Percentiles rank a stretch among this genome's conserved stretches.
Conservation (phyloP, 208 protist genomes). For the Leptomonas seymouri region DNA sequence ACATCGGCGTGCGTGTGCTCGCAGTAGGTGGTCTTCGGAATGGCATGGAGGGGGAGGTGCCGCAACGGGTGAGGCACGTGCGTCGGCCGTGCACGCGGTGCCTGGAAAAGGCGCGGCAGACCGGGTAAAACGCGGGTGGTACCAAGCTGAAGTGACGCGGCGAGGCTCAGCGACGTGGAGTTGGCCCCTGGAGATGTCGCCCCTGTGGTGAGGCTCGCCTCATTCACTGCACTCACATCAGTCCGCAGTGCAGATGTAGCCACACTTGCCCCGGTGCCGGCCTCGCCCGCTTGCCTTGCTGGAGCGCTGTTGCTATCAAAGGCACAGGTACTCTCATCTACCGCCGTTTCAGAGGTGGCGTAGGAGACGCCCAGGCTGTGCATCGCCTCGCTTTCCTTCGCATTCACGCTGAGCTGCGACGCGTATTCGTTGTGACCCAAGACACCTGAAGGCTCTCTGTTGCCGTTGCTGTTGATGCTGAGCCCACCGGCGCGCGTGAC, state of each 20-base stretch:
- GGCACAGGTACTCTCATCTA: not conserved
- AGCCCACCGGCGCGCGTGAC: not conserved
- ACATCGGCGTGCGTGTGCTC: constrained; percentile 52
- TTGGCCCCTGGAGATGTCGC: not conserved
- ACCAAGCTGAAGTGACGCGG: constrained; percentile 1
- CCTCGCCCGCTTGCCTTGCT: not conserved
- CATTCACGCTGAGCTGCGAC: too few species aligned
- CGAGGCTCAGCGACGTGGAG: not conserved
- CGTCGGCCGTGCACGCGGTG: constrained; percentile 26
- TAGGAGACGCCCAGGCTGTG: not conserved
- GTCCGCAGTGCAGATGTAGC: not conserved
- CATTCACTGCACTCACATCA: too few species aligned
- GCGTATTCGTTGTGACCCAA: too few species aligned
- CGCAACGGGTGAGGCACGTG: constrained; percentile 53
- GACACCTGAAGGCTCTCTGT: not conserved
- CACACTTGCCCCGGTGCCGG: not conserved
- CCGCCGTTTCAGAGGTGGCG: not conserved
- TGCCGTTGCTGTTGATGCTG: constrained; percentile 3
- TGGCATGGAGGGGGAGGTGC: constrained; percentile 26
- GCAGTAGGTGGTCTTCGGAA: constrained; percentile 47
- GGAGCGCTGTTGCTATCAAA: too few species aligned
- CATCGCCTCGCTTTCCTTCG: not conserved
- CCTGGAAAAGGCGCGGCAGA: constrained; percentile 39
- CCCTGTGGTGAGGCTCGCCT: too few species aligned
- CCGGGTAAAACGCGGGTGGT: constrained; percentile 45